Conservation (phyloP, 208 protist species). For the Leishmania major region DNA sequence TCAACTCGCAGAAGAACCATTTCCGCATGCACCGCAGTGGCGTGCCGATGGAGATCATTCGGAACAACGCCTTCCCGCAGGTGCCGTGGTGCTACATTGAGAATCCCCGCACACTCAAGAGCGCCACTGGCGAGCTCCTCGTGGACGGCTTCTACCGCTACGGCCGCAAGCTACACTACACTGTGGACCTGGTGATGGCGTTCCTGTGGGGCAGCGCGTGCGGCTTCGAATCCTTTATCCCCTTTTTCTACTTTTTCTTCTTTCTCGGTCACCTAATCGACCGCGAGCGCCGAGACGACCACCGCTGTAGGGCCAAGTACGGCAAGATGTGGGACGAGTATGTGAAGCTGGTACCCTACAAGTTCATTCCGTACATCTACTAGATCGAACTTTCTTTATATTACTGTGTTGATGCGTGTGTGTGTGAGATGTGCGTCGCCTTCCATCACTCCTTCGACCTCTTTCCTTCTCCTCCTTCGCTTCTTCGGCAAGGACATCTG, state of each 20-base stretch:
- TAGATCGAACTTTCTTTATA: conserved; percentile 36
- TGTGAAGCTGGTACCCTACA: conserved; percentile 90
- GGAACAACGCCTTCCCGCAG: conserved; percentile 91
- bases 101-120: conserved; percentile 91
- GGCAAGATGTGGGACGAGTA: conserved; percentile 96
- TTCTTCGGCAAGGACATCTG: not conserved
- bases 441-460: not conserved
- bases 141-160: conserved; percentile 94
- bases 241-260: conserved; percentile 96
- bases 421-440: not conserved
- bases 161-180: conserved; percentile 96
- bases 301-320: conserved; percentile 91
- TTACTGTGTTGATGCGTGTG: too few relatives aligned
- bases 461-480: too few relatives aligned
- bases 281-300: conserved; percentile 88
- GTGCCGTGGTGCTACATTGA: conserved; percentile 92
- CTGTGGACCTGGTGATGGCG: conserved; percentile 92
- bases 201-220: conserved; percentile 91
- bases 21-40: conserved; percentile 91
- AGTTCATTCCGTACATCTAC: conserved; percentile 96
- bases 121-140: conserved; percentile 85
- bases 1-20: conserved; percentile 95
- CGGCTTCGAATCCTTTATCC: conserved; percentile 90
- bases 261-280: conserved; percentile 92
- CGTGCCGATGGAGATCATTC: conserved; percentile 70